Percentiles rank a stretch among this genome's conserved stretches.
Conservation (phyloP, 106 monocot genomes). For the Amphibolis antarctica region DNA sequence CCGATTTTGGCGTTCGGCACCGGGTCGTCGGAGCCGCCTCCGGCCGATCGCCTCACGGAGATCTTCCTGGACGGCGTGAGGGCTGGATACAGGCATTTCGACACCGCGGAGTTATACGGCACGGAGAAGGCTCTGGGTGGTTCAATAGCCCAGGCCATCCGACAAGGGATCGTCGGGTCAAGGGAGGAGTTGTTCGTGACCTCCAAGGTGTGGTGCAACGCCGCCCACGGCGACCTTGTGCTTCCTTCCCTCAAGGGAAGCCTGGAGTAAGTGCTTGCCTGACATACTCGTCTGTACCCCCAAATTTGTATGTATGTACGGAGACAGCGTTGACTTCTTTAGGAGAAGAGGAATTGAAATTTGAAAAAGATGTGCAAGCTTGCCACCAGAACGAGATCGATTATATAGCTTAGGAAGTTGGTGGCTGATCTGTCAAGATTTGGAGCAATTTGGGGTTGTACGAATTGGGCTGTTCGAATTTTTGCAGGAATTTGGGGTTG, state of each 20-base stretch:
- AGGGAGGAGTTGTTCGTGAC: slow-evolving; percentile 52
- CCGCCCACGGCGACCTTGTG: slow-evolving; percentile 32
- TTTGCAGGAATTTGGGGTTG: slow-evolving; percentile 26
- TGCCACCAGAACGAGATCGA: too few relatives aligned
- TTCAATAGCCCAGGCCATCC: slow-evolving; percentile 10
- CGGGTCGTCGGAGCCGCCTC: background rate
- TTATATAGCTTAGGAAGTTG: too few relatives aligned
- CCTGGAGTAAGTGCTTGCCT: slow-evolving; percentile 19
- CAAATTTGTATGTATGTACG: too few relatives aligned
- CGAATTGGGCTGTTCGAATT: too few relatives aligned
- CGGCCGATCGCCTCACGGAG: background rate
- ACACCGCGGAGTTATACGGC: slow-evolving; percentile 29
- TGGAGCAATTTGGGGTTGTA: too few relatives aligned
- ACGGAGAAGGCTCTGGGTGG: slow-evolving; percentile 36
- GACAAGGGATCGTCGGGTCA: slow-evolving; percentile 5
- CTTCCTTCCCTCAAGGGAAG: slow-evolving; percentile 29
- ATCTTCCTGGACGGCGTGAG: slow-evolving; percentile 20
- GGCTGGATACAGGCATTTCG: slow-evolving; percentile 45
- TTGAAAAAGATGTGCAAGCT: too few relatives aligned
- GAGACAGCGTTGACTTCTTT: too few relatives aligned
- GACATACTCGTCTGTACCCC: background rate
- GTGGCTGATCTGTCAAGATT: too few relatives aligned
- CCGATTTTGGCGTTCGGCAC: slow-evolving; percentile 5
- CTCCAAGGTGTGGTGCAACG: slow-evolving; percentile 42
- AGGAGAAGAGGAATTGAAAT: too few relatives aligned